Evolutionary conservation across 2,329 filamentous ascomycete species (phyloP), one percentile per base, ranked within the genome.

Genomic region (Alternaria triticina): DNA sequence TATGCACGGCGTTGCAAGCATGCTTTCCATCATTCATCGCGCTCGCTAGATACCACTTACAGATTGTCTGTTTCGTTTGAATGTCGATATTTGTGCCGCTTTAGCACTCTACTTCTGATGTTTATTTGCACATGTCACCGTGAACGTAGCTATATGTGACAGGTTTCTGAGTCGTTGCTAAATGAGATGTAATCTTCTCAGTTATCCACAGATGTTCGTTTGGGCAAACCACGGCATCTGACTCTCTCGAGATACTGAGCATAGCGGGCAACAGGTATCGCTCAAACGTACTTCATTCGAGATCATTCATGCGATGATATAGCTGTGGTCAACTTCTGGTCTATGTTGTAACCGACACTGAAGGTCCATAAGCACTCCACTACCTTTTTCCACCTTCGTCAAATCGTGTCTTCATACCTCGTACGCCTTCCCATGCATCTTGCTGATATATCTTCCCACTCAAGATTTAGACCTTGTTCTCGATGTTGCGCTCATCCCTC

Each of bases 401-500:
- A 57, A 54, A 46, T 63, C 59, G 25, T 65, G 30, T 58, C 50
- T 33, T 51, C 62, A 54, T 63, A 25, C 50, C 56, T 43, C 36
- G 36, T 60, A 51, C 49, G 43, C 62, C 62, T 51, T 51, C 22
- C 13, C 50, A 64, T 62, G 60, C 60, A 60, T 15, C 49, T 13
- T 15, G 13, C 57, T 23, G 12, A 49, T 50, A 13, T 55, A 11
- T 28, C 28, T 23, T 20, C 12, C 36, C 33, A 22, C 28, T 4
- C 3, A 4, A 8, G 57, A 36, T 22, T 61, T 47, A 72, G 27
- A 72, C 68, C 57, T 70, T 73, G 62, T 77, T 80, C 61, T 77
- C 75, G 40, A 80, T 57, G 52, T 74, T 74, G 67, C 84, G 74
- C 74, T 81, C 79, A 65, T 85, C 82, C 70, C 82, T 80, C 67